Evolutionary conservation across 345 rosid genomes (phyloP), one percentile per base, ranked within the genome.

Genomic region (rapeseed (Brassica napus)): DNA sequence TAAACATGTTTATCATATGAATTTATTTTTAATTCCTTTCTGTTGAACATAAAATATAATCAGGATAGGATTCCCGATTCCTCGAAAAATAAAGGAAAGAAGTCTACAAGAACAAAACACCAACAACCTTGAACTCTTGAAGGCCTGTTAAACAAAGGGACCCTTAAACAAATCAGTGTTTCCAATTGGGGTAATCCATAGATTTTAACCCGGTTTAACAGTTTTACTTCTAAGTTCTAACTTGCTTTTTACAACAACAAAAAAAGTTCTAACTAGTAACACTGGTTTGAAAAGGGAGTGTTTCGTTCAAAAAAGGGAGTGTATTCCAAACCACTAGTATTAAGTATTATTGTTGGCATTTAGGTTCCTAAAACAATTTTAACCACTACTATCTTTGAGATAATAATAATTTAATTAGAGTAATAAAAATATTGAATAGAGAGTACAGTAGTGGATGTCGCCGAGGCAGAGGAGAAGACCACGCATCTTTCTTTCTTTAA

Each of bases 391-490:
- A 2, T 37, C 14, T 28, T 49, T 8, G 2, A 65, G 10, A 58
- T 39, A 54, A 4, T 16, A 59, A 54, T 34, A 75, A n/a, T 74
- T 14, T 67, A 75, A 35, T 24, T 18, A 42, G 11, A 39, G 6
- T 7, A 24, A 44, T 44, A 28, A 39, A 54, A 55, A 59, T 7
- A 39, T 35, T 66, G 8, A 26, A 24, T 35, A 35, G 57, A 66
- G 67, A 66, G 67, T 39, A 59, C 68, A 16, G 32, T 37, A n/a
- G 60, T 54, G 55, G 76, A 71, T 64, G 66, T 54, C 65, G 65
- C 32, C 23, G 39, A 77, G 65, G 65, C 52, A 15, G 71, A 70
- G 54, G 63, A 14, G 71, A 77, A 32, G 81, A 77, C 81, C 71
- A 77, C 76, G 58, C 75, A 70, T 21, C 71, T 9, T 18, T 16